These are phyloP conservation scores for Fomitiporia mediterranea DNA, from an alignment of 1,284 basidiomycete genomes.

Conservation along the genomic window DNA sequence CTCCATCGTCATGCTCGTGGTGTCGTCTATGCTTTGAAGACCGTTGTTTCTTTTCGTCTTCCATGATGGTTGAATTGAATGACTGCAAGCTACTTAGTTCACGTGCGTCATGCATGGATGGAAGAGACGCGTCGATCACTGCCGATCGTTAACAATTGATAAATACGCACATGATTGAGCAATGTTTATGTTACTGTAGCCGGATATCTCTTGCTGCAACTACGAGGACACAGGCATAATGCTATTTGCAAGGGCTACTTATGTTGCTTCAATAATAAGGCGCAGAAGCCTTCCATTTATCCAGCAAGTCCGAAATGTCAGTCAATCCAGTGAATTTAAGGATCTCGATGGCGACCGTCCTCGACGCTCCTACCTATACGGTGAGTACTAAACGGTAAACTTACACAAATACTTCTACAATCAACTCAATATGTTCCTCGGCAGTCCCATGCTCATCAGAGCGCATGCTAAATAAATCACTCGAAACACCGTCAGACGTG, in stretches of 20 bases:
- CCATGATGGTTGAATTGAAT: not conserved
- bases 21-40: conserved; percentile 34
- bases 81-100: not conserved
- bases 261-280: not conserved
- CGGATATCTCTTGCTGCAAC: no score
- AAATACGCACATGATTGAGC: not conserved
- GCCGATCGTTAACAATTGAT: conserved; percentile 1
- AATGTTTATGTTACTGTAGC: no score
- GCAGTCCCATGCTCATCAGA: conserved; percentile 73
- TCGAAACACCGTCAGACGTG: conserved; percentile 58
- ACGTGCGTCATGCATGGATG: not conserved
- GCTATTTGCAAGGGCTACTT: not conserved
- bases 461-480: conserved; percentile 77
- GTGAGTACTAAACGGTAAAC: conserved; percentile 29
- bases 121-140: not conserved
- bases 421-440: not conserved
- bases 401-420: no score
- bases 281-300: no score
- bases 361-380: conserved; percentile 63
- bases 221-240: not conserved
- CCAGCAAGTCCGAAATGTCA: not conserved
- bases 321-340: not conserved
- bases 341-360: conserved; percentile 12
- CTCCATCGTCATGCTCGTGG: conserved; percentile 33
- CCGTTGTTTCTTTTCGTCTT: conserved; percentile 5